Evolutionary conservation across 2,329 filamentous ascomycete species (phyloP).

Genomic region (Pseudogymnoascus sp.): DNA sequence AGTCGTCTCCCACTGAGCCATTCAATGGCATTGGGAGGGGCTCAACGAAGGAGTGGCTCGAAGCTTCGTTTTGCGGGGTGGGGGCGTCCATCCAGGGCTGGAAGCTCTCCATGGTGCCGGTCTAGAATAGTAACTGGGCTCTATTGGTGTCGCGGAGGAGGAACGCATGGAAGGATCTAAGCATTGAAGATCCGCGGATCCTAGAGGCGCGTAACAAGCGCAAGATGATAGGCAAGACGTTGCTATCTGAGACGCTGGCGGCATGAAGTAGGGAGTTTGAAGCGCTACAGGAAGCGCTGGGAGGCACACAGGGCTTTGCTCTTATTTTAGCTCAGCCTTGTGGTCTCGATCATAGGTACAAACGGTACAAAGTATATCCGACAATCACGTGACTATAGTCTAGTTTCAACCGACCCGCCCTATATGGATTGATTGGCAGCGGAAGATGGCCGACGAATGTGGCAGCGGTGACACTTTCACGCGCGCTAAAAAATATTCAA

Average conservation of each 20-base stretch:
- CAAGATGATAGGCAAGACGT: neutral
- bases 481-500: neutral
- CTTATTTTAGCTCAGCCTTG: constrained; percentile 1
- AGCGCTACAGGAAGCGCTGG: neutral
- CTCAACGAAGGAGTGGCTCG: neutral
- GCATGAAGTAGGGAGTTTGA: neutral
- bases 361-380: neutral
- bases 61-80: constrained; percentile 5
- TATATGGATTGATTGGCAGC: neutral
- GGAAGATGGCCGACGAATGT: neutral
- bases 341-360: neutral
- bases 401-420: neutral
- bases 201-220: neutral
- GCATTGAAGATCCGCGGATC: neutral
- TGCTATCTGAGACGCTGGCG: neutral
- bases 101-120: neutral
- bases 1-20: constrained; percentile 37
- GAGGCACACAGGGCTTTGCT: neutral
- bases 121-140: neutral
- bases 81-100: constrained; percentile 2
- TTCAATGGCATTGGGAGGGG: neutral
- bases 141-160: neutral
- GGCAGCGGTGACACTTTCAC: neutral
- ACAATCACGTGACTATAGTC: neutral
- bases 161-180: neutral